A percentile compares a stretch with the other conserved stretches of the same genome.
Evolutionary conservation across 768 basidiomycete genomes (phyloP).

Genomic region (Leccinellum rugosiceps): DNA sequence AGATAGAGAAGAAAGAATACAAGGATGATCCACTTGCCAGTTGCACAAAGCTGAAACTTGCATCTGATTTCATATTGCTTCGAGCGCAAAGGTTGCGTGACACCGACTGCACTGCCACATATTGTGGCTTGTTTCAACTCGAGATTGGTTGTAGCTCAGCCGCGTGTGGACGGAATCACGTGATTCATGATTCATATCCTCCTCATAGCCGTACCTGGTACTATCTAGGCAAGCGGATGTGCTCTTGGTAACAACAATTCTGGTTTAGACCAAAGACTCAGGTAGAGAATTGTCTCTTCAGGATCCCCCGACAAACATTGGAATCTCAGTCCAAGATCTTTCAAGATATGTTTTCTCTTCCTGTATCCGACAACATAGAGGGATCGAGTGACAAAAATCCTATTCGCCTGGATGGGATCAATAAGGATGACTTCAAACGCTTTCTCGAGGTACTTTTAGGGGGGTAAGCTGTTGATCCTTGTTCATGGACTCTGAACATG

Average conservation of each 20-base stretch:
- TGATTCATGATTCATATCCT: no score
- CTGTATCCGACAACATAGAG: conserved; percentile 12
- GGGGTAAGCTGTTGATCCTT: conserved; percentile 6
- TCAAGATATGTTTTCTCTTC: conserved; percentile 25
- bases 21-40: not conserved
- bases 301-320: conserved; percentile 21
- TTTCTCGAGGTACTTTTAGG: conserved; percentile 25
- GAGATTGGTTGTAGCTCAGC: no score
- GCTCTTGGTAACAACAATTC: not conserved
- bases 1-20: not conserved
- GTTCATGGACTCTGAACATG: not conserved
- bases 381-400: conserved; percentile 20
- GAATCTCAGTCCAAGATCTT: conserved; percentile 27
- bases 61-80: conserved; percentile 10
- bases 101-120: conserved; percentile 19
- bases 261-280: conserved; percentile 2
- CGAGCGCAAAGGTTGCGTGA: conserved; percentile 4
- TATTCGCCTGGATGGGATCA: conserved; percentile 22
- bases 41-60: conserved; percentile 5
- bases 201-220: no score
- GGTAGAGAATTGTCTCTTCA: conserved; percentile 30
- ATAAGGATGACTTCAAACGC: conserved; percentile 23
- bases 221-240: conserved; percentile 4
- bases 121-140: not conserved
- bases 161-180: no score